phyloP scores from a whole-genome alignment of 176 grass and related monocot species.

The Musa schizocarpa region DNA sequence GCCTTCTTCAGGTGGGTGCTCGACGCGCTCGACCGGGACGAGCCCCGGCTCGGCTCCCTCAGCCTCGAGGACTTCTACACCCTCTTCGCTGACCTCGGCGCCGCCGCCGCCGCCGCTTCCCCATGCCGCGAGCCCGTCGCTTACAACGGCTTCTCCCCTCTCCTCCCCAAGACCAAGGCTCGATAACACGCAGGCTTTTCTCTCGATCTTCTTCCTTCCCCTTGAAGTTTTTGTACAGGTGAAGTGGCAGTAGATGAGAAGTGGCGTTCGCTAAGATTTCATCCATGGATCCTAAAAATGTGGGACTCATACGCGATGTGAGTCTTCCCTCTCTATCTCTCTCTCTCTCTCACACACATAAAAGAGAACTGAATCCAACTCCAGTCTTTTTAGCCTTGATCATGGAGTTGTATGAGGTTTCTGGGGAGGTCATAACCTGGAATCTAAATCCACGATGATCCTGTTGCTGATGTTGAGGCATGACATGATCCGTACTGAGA shows the following conservation, averaged over 20 bases:
- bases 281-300: slow-evolving; percentile 2
- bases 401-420: background rate
- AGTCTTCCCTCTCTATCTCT: background rate
- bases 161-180: slow-evolving; percentile 15
- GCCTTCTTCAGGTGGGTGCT: slow-evolving; percentile 19
- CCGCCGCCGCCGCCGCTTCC: background rate
- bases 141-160: slow-evolving; percentile 1
- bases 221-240: background rate
- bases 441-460: no score
- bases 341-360: background rate
- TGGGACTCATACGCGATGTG: background rate
- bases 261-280: background rate
- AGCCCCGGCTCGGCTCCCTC: background rate
- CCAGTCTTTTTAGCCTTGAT: background rate
- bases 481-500: no score
- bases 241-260: background rate
- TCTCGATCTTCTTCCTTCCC: background rate
- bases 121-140: background rate
- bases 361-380: background rate
- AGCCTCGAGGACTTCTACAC: slow-evolving; percentile 7
- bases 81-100: slow-evolving; percentile 8
- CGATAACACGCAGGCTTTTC: background rate
- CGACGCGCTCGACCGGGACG: slow-evolving; percentile 17
- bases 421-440: no score
- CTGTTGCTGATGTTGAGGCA: no score